Conservation (phyloP, 495 filamentous ascomycete species). For the Penicillium simplicissimum region DNA sequence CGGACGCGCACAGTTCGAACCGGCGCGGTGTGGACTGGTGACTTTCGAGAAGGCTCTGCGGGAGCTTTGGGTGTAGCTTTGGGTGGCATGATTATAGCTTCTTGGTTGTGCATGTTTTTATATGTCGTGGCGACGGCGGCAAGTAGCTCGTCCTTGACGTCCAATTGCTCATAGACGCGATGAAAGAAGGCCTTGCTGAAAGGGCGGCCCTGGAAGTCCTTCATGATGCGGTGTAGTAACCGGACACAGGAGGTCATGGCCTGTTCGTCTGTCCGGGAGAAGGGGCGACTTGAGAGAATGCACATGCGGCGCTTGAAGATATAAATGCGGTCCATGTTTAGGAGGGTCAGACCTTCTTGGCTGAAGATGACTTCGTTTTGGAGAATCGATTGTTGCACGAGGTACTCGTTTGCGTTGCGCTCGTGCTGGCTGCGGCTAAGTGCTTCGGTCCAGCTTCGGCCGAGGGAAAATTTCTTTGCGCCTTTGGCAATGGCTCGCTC, state of each 20-base stretch:
- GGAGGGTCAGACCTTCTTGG: constrained; percentile 65
- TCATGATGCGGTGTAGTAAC: constrained; percentile 62
- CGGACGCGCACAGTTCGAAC: constrained; percentile 1
- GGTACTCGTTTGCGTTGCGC: constrained; percentile 46
- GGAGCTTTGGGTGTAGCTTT: constrained; percentile 22
- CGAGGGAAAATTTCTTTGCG: constrained; percentile 45
- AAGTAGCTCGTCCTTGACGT: constrained; percentile 54
- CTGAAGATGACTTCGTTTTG: constrained; percentile 72
- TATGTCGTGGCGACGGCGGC: constrained; percentile 59
- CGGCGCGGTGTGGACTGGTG: background rate
- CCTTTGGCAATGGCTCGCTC: constrained; percentile 44
- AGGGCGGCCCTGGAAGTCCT: constrained; percentile 56
- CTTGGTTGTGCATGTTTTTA: constrained; percentile 53
- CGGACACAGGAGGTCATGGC: constrained; percentile 51
- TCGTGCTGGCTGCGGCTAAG: constrained; percentile 40
- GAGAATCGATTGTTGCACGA: constrained; percentile 63
- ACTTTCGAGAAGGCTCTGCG: constrained; percentile 16
- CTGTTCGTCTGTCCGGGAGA: constrained; percentile 32
- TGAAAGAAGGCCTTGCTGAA: constrained; percentile 60
- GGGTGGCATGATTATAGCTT: constrained; percentile 44
- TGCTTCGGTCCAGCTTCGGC: constrained; percentile 46
- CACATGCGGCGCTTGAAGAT: constrained; percentile 68
- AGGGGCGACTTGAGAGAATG: constrained; percentile 48
- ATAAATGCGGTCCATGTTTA: constrained; percentile 71
- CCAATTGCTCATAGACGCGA: constrained; percentile 62